Conservation (phyloP, 75 land plant genomes). For the Cupressus sempervirens region DNA sequence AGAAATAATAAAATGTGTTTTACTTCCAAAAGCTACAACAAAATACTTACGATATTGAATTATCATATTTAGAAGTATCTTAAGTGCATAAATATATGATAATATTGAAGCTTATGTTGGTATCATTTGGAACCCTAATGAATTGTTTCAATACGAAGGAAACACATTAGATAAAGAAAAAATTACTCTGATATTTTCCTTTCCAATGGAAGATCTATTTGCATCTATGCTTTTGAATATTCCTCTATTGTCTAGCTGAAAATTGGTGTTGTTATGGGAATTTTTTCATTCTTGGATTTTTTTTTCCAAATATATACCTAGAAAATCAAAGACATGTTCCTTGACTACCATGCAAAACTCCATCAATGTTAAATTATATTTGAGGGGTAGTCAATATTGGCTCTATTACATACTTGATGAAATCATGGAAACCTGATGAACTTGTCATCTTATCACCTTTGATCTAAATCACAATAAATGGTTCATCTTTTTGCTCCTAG, state of each 20-base stretch:
- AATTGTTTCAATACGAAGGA: background rate
- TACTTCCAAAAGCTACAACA: background rate
- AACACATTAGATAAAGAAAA: background rate
- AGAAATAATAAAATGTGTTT: background rate
- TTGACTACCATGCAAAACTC: background rate
- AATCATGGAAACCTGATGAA: slow-evolving; percentile 74
- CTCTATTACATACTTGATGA: slow-evolving; percentile 61
- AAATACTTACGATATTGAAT: background rate
- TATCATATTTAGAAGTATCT: background rate
- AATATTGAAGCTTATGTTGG: background rate
- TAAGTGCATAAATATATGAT: background rate
- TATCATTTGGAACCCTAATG: background rate
- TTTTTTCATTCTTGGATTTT: slow-evolving; percentile 62
- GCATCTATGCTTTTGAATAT: slow-evolving; percentile 55
- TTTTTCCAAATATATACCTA: slow-evolving; percentile 96
- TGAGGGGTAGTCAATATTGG: background rate
- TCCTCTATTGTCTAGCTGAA: slow-evolving; percentile 59
- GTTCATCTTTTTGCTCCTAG: slow-evolving; percentile 77
- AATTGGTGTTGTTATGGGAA: slow-evolving; percentile 97
- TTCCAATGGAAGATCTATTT: slow-evolving; percentile 77
- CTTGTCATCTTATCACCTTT: slow-evolving; percentile 74
- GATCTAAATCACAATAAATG: slow-evolving; percentile 78
- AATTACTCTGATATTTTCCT: slow-evolving; percentile 45
- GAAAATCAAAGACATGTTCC: background rate
- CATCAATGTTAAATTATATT: background rate